phyloP scores from a whole-genome alignment of 306 rosid genomes.

The Rosa multiflora region DNA sequence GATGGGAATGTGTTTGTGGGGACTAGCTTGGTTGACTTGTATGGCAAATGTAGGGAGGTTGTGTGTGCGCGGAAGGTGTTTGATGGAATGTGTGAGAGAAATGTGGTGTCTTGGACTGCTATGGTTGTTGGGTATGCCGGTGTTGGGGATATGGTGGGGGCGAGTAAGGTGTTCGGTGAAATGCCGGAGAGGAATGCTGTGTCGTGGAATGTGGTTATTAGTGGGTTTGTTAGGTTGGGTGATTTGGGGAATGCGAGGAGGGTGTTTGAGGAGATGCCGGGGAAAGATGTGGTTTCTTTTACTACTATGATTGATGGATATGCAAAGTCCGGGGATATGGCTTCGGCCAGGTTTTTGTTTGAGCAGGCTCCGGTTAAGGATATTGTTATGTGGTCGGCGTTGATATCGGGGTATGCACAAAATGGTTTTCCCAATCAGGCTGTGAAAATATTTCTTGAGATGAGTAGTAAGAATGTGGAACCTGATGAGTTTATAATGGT shows the following conservation, averaged over 20 bases:
- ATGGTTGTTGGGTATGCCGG: constrained; percentile 34
- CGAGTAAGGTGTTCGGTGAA: constrained; percentile 27
- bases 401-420: constrained; percentile 72
- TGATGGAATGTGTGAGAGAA: constrained; percentile 34
- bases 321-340: constrained; percentile 73
- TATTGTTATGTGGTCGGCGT: constrained; percentile 66
- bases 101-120: constrained; percentile 40
- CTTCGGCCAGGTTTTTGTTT: constrained; percentile 53
- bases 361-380: constrained; percentile 49
- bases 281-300: constrained; percentile 60
- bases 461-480: constrained; percentile 50
- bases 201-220: constrained; percentile 42
- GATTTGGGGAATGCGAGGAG: constrained; percentile 51
- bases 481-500: constrained; percentile 68
- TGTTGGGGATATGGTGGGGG: constrained; percentile 35
- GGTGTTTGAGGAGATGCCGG: constrained; percentile 65
- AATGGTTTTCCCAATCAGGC: constrained; percentile 59
- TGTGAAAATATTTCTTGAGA: constrained; percentile 50
- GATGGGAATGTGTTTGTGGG: constrained; percentile 50
- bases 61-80: constrained; percentile 60
- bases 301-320: constrained; percentile 81
- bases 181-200: constrained; percentile 40
- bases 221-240: constrained; percentile 54
- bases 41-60: constrained; percentile 56
- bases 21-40: constrained; percentile 69